Evolutionary conservation across 768 basidiomycete genomes (phyloP).

Genomic region (Leccinellum rugosiceps): DNA sequence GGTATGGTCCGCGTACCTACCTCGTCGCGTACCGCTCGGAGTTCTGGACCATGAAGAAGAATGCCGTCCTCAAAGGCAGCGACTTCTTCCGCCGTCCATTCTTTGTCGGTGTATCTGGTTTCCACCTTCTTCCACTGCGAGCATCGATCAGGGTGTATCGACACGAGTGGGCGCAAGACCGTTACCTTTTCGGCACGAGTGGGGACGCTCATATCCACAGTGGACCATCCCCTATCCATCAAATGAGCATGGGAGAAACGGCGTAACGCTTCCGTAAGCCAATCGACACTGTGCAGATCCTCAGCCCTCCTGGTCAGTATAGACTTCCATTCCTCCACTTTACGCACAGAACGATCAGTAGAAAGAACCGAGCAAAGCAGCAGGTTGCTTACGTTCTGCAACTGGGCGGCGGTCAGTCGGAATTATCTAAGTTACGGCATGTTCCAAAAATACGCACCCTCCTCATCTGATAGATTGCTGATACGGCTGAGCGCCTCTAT

Average conservation of each 20-base stretch:
- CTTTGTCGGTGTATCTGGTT: slow-evolving; percentile 61
- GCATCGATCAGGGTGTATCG: slow-evolving; percentile 4
- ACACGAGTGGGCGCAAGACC: slow-evolving; percentile 6
- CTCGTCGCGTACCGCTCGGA: slow-evolving; percentile 74
- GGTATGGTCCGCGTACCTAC: slow-evolving; percentile 63
- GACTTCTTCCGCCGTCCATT: slow-evolving; percentile 68
- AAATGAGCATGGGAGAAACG: slow-evolving; percentile 69
- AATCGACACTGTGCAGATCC: slow-evolving; percentile 67
- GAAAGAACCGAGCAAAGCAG: background rate
- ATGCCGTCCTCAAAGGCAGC: slow-evolving; percentile 78
- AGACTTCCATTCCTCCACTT: slow-evolving; percentile 68
- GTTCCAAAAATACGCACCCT: slow-evolving; percentile 48
- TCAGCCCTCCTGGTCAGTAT: slow-evolving; percentile 51
- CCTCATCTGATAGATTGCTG: slow-evolving; percentile 58
- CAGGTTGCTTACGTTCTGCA: slow-evolving; percentile 48
- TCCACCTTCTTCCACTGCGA: slow-evolving; percentile 72
- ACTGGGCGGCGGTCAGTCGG: slow-evolving; percentile 37
- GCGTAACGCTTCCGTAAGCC: slow-evolving; percentile 72
- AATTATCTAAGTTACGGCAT: slow-evolving; percentile 17
- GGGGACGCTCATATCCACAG: slow-evolving; percentile 61
- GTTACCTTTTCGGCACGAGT: slow-evolving; percentile 64
- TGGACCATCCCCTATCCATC: slow-evolving; percentile 51
- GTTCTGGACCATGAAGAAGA: slow-evolving; percentile 69
- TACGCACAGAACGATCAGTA: slow-evolving; percentile 3
- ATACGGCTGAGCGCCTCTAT: slow-evolving; percentile 69